phyloP scores from a whole-genome alignment of 2,329 filamentous ascomycete species.

The Ascochyta pisi region DNA sequence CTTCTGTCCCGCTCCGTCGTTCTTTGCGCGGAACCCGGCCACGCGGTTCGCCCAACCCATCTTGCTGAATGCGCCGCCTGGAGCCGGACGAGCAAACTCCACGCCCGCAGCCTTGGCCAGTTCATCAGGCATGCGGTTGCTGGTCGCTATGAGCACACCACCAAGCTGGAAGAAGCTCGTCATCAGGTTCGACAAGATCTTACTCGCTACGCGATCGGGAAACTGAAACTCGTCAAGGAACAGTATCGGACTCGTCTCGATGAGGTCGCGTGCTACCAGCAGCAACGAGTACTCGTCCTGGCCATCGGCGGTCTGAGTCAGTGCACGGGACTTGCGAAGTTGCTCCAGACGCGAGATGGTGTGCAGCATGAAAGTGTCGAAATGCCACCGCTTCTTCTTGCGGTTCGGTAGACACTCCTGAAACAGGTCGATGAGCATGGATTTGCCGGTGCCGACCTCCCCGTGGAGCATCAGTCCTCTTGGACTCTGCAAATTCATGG shows the following conservation, averaged over 20 bases:
- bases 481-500: constrained; percentile 74
- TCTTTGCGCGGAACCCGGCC: constrained; percentile 55
- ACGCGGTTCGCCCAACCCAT: constrained; percentile 52
- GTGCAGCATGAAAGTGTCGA: constrained; percentile 86
- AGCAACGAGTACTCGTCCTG: constrained; percentile 72
- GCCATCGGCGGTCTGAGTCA: constrained; percentile 20
- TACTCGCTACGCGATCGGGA: constrained; percentile 77
- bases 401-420: constrained; percentile 76
- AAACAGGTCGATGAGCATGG: constrained; percentile 84
- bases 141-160: constrained; percentile 79
- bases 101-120: constrained; percentile 76
- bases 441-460: constrained; percentile 83
- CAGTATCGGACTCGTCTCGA: constrained; percentile 75
- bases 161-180: constrained; percentile 83
- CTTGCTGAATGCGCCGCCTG: constrained; percentile 35
- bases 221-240: constrained; percentile 87
- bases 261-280: constrained; percentile 76
- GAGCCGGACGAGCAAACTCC: constrained; percentile 66
- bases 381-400: constrained; percentile 80
- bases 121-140: constrained; percentile 84
- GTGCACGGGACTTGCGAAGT: constrained; percentile 57
- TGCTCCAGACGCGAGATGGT: constrained; percentile 74
- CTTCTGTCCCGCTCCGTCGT: constrained; percentile 52
- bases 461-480: constrained; percentile 79
- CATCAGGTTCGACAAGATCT: constrained; percentile 80